Evolutionary conservation across 1,284 basidiomycete genomes (phyloP).

Genomic region (Phellinidium pouzarii): DNA sequence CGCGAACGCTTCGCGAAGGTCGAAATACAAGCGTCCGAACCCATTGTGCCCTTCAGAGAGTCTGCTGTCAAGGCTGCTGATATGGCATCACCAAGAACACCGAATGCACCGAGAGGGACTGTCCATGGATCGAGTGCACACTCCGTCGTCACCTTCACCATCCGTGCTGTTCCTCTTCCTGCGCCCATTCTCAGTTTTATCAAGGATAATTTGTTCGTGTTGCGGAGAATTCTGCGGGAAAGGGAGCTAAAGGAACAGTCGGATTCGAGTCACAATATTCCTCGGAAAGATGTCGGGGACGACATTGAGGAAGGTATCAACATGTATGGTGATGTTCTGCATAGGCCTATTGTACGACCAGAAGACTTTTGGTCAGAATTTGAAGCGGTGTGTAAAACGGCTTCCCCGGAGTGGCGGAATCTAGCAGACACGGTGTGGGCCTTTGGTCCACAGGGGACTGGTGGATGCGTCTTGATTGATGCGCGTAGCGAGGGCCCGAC

Average conservation of each 20-base stretch:
- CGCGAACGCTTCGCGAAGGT: constrained; percentile 92
- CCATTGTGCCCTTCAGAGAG: constrained; percentile 97
- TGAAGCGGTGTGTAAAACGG: constrained; percentile 55
- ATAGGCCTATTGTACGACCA: constrained; percentile 56
- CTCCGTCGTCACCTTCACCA: constrained; percentile 74
- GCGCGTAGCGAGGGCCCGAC: constrained; percentile 36
- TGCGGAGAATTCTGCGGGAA: constrained; percentile 51
- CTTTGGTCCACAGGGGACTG: constrained; percentile 86
- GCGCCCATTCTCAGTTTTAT: constrained; percentile 64
- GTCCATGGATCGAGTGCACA: constrained; percentile 65
- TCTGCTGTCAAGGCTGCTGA: constrained; percentile 82
- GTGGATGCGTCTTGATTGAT: constrained; percentile 86
- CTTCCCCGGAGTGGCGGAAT: constrained; percentile 78
- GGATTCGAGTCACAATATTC: constrained; percentile 19
- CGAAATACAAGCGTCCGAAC: constrained; percentile 89
- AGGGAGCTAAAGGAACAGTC: constrained; percentile 31
- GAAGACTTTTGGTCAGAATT: constrained; percentile 82
- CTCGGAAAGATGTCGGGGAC: constrained; percentile 31
- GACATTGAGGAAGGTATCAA: constrained; percentile 35
- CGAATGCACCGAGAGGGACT: constrained; percentile 72
- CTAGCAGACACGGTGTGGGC: constrained; percentile 78
- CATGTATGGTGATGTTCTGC: constrained; percentile 50
- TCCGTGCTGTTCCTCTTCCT: constrained; percentile 82
- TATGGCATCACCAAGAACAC: constrained; percentile 82
- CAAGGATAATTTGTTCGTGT: constrained; percentile 57